A percentile compares a stretch with the other conserved stretches of the same genome.
phyloP scores from a whole-genome alignment of 331 rosid genomes.

The Cydonia oblonga region DNA sequence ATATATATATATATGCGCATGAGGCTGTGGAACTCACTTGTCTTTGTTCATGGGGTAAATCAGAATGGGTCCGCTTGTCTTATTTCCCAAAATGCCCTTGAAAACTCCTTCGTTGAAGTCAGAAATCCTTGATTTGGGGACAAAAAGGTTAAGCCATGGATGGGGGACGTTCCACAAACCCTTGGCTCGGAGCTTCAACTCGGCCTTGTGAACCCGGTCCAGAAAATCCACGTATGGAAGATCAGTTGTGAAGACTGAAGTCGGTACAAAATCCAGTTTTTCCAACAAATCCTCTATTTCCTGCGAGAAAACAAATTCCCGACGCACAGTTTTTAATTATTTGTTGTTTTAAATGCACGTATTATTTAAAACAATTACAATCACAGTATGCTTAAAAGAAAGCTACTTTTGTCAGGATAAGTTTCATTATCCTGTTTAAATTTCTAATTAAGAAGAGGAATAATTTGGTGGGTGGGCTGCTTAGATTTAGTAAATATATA shows the following conservation, averaged over 20 bases:
- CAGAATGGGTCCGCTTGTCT: constrained; percentile 93
- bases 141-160: constrained; percentile 93
- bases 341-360: not conserved
- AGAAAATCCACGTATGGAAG: constrained; percentile 81
- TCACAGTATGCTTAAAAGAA: not conserved
- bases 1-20: not conserved
- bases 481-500: constrained; percentile 24
- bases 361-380: no score
- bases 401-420: constrained; percentile 36
- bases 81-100: constrained; percentile 83
- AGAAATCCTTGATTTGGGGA: constrained; percentile 74
- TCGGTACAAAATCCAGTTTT: constrained; percentile 50
- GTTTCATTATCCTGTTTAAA: constrained; percentile 7
- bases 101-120: constrained; percentile 83
- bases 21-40: constrained; percentile 50
- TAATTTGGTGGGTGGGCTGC: constrained; percentile 36
- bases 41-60: constrained; percentile 87
- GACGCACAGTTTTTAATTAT: not conserved
- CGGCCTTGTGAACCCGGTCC: constrained; percentile 91
- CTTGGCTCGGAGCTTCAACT: constrained; percentile 78
- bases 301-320: constrained; percentile 28
- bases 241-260: constrained; percentile 75
- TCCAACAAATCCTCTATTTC: constrained; percentile 48
- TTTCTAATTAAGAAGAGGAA: constrained; percentile 12
- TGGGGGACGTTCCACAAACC: constrained; percentile 94